Evolutionary conservation across 371 early-diverging fungal species (phyloP), one percentile per base, ranked within the genome.

Genomic region (Mucor plumbeus): DNA sequence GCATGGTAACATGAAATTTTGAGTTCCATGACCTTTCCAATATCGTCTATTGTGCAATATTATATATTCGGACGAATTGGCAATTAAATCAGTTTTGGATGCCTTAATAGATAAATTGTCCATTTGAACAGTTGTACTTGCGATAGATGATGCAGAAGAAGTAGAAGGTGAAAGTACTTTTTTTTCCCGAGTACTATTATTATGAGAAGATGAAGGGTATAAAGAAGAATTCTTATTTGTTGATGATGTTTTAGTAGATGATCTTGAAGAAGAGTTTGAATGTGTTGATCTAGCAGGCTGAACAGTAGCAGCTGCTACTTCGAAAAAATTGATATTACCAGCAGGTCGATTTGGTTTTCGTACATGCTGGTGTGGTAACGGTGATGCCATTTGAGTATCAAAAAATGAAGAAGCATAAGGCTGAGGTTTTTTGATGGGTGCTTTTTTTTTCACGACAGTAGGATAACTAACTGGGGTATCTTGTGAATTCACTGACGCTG

Each of bases 1-100:
- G 48, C 69, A 71, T 44, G 82, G 79, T 13, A 75, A 36, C 38
- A 67, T 63, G 36, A 70, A 74, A 8, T 57, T 50, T 31, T 61
- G 61, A 26, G 58, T 40, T n/a, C 62, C 44, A 54, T 58, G 59
- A 4, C 62, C 62, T 38, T 65, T 68, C 59, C 61, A 62, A 34
- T 65, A 68, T 14, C 15, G 31, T 54, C 65, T 68, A 31, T 60
- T 43, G 26, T 68, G 34, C 4, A 70, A 36, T 15, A 53, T 17
- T 3, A 58, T 14, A 44, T 60, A 58, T 5, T 67, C 44, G 17
- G 41, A 38, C n/a, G 36, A 26, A 48, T 59, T 41, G 10, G 58
- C 26, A 6, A 54, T 17, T 14, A 55, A 35, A 14, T 55, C 55
- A 8, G 39, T 58, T 54, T 50, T 50, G 15, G 38, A 33, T 21